phyloP scores from a whole-genome alignment of 2,329 filamentous ascomycete species.

The Colletotrichum phormii region DNA sequence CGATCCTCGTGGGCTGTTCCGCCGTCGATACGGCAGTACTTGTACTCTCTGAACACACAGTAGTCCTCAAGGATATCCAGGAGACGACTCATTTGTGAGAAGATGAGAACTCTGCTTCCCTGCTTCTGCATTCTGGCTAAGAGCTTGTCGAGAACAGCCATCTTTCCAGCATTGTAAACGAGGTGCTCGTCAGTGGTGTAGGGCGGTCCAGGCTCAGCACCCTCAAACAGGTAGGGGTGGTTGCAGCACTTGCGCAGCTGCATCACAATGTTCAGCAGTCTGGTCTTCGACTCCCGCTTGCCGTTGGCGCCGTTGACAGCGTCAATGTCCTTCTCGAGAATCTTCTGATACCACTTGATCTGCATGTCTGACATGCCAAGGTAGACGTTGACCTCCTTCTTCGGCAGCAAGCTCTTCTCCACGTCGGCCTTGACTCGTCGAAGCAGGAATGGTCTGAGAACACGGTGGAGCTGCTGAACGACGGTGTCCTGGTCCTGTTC shows the following conservation, averaged over 20 bases:
- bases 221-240: conserved; percentile 97
- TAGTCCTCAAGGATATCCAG: conserved; percentile 98
- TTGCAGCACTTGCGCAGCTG: conserved; percentile 99
- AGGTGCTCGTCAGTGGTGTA: conserved; percentile 99
- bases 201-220: conserved; percentile 94
- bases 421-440: conserved; percentile 98
- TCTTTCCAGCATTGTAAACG: conserved; percentile 93
- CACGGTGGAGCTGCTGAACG: conserved; percentile 93
- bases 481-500: conserved; percentile 93
- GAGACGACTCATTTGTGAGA: conserved; percentile 98
- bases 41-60: conserved; percentile 93
- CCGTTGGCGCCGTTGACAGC: conserved; percentile 96
- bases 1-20: conserved; percentile 97
- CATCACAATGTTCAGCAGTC: conserved; percentile 98
- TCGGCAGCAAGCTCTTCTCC: conserved; percentile 95
- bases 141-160: conserved; percentile 95
- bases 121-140: conserved; percentile 84
- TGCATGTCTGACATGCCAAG: conserved; percentile 99
- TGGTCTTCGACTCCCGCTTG: conserved; percentile 97
- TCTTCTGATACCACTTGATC: conserved; percentile 99
- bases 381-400: conserved; percentile 97
- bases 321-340: conserved; percentile 98
- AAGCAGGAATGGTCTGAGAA: conserved; percentile 91
- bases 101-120: conserved; percentile 96
- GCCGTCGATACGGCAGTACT: conserved; percentile 98